Evolutionary conservation across 1,284 basidiomycete genomes (phyloP).

Genomic region (Lentinula novae-zelandiae): DNA sequence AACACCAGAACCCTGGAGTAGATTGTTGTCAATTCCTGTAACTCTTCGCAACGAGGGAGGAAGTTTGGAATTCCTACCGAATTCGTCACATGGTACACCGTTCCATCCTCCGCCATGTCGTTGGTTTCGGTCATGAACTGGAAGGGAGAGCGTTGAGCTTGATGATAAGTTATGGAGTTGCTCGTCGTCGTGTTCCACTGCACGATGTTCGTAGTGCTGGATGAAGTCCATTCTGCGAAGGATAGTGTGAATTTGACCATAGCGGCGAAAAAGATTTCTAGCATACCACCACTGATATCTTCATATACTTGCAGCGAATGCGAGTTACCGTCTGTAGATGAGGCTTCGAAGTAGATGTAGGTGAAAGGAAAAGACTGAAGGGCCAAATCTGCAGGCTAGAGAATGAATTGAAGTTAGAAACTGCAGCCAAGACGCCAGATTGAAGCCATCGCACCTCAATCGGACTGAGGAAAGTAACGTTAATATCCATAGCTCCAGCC

Average conservation of each 20-base stretch:
- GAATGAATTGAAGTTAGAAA: background rate
- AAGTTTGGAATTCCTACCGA: background rate
- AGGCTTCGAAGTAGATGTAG: conserved; percentile 11
- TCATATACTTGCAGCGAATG: conserved; percentile 13
- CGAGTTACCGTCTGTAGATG: conserved; percentile 6
- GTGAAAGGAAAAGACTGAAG: conserved; percentile 13
- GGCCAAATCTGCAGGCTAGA: conserved; percentile 6
- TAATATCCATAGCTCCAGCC: conserved; percentile 11
- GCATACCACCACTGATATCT: conserved; percentile 11
- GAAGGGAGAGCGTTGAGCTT: conserved; percentile 21
- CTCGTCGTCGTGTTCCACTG: conserved; percentile 10
- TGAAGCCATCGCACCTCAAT: conserved; percentile 8
- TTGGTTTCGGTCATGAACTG: conserved; percentile 2
- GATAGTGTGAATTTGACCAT: background rate
- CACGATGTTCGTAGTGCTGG: background rate
- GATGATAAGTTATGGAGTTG: conserved; percentile 37
- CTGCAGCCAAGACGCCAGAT: background rate
- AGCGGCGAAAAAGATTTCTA: background rate
- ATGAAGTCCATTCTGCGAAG: conserved; percentile 13
- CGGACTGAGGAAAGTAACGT: conserved; percentile 13
- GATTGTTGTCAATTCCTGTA: background rate
- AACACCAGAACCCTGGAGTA: conserved; percentile 28
- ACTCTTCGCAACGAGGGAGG: background rate
- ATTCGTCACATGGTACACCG: conserved; percentile 3
- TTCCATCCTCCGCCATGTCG: conserved; percentile 4